phyloP scores from a whole-genome alignment of 768 basidiomycete species.

The Lyophyllum shimeji region DNA sequence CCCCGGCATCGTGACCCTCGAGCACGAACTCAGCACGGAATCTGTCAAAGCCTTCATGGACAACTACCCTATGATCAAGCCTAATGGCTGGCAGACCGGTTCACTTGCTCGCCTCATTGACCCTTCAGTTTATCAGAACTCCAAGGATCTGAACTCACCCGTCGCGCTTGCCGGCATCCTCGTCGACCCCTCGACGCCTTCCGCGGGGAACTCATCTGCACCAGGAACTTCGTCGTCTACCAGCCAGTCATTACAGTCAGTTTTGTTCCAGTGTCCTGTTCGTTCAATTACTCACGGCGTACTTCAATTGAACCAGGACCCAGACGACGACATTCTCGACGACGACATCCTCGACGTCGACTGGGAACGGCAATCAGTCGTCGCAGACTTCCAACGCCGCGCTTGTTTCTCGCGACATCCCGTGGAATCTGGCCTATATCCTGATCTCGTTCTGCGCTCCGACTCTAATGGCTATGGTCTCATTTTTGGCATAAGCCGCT shows the following conservation, averaged over 20 bases:
- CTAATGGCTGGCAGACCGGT: conserved; percentile 69
- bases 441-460: conserved; percentile 3
- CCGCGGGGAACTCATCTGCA: not conserved
- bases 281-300: not conserved
- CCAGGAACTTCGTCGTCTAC: not conserved
- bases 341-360: not conserved
- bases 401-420: not conserved
- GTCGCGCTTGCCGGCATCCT: conserved; percentile 28
- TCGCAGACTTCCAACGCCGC: conserved; percentile 7
- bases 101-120: conserved; percentile 50
- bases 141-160: conserved; percentile 31
- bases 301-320: not conserved
- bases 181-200: not conserved
- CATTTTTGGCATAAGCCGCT: conserved; percentile 1
- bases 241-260: not conserved
- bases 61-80: conserved; percentile 60
- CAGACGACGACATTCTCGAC: not conserved
- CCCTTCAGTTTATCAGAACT: conserved; percentile 48
- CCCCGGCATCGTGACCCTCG: conserved; percentile 79
- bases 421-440: not conserved
- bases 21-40: conserved; percentile 73
- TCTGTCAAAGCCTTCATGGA: conserved; percentile 67
- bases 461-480: not conserved
- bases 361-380: not conserved
- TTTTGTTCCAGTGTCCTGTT: not conserved